Evolutionary conservation across 2,329 filamentous ascomycete genomes (phyloP).

Genomic region (Talaromyces amestolkiae): DNA sequence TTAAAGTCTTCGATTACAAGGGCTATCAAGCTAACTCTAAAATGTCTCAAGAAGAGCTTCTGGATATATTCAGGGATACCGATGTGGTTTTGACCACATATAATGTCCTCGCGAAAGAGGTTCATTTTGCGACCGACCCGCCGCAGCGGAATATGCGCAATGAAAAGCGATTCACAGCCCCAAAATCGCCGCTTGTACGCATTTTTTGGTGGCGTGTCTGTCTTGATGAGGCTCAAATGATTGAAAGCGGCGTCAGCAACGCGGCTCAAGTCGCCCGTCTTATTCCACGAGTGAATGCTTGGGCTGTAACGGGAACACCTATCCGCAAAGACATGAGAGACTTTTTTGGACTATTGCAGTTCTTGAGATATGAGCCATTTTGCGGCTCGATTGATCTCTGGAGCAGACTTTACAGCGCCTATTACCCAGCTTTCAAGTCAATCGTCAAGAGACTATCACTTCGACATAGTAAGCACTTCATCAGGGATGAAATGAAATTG

Average conservation of each 20-base stretch:
- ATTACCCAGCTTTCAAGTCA: slow-evolving; percentile 63
- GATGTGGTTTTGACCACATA: slow-evolving; percentile 65
- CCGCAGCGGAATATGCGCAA: slow-evolving; percentile 68
- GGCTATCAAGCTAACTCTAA: slow-evolving; percentile 47
- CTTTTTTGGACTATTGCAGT: slow-evolving; percentile 75
- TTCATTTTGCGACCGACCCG: slow-evolving; percentile 70
- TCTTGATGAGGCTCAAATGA: slow-evolving; percentile 75
- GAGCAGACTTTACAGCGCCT: slow-evolving; percentile 61
- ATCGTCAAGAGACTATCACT: slow-evolving; percentile 73
- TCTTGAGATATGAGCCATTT: slow-evolving; percentile 76
- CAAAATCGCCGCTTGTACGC: slow-evolving; percentile 72
- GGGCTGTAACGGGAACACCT: slow-evolving; percentile 90
- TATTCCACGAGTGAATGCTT: slow-evolving; percentile 81
- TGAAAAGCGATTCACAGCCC: slow-evolving; percentile 62
- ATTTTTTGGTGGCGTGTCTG: slow-evolving; percentile 85
- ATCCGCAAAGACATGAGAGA: slow-evolving; percentile 77
- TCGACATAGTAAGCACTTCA: slow-evolving; percentile 78
- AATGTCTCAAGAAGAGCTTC: slow-evolving; percentile 39
- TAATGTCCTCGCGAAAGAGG: slow-evolving; percentile 70
- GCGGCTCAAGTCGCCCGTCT: slow-evolving; percentile 76
- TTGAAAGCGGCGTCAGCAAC: slow-evolving; percentile 82
- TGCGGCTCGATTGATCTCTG: slow-evolving; percentile 64
- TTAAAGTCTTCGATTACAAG: slow-evolving; percentile 57
- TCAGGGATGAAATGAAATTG: slow-evolving; percentile 74
- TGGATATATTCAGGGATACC: slow-evolving; percentile 47